Evolutionary conservation across 495 filamentous ascomycete species (phyloP).

Genomic region (Tuber aestivum): DNA sequence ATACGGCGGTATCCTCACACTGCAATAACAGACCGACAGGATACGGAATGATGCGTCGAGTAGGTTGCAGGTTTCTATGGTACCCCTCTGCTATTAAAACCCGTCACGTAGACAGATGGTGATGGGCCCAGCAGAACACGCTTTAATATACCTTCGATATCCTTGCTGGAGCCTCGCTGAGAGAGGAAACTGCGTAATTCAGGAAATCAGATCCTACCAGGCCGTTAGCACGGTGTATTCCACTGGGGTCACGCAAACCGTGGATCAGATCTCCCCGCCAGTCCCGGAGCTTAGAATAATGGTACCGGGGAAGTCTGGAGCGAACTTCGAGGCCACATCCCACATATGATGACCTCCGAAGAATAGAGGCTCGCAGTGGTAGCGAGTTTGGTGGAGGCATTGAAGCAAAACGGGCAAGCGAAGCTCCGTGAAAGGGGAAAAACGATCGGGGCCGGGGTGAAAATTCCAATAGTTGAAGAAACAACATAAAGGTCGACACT

Average conservation of each 20-base stretch:
- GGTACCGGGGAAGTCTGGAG: background rate
- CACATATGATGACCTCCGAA: background rate
- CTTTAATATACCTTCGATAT: background rate
- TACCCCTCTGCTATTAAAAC: background rate
- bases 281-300: too few species aligned
- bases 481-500: background rate
- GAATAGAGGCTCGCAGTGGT: background rate
- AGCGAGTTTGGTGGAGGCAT: background rate
- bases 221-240: background rate
- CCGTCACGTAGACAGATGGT: background rate
- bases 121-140: background rate
- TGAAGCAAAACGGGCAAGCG: background rate
- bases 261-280: background rate
- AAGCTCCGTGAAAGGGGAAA: background rate
- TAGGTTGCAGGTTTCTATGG: background rate
- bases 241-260: background rate
- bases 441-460: background rate
- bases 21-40: background rate
- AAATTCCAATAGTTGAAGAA: background rate
- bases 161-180: background rate
- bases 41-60: background rate
- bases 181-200: background rate
- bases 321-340: background rate
- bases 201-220: background rate
- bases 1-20: background rate